These are phyloP conservation scores for Lentinula novae-zelandiae DNA, from an alignment of 1,284 basidiomycete species.

Conservation along the genomic window DNA sequence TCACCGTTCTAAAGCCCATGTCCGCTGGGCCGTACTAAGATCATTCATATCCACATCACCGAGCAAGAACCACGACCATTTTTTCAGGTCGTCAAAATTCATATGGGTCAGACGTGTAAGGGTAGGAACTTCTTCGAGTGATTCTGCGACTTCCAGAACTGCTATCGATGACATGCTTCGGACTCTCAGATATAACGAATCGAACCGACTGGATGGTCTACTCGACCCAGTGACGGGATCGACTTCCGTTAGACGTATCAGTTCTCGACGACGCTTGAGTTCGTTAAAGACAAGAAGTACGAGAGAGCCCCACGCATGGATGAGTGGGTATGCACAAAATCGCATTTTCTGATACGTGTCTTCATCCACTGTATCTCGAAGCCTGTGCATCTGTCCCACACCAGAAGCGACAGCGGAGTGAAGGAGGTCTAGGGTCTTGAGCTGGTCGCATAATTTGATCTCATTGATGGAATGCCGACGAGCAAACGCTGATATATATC, in stretches of 20 bases:
- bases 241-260: neutral
- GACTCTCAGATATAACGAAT: neutral
- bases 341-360: neutral
- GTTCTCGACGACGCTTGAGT: neutral
- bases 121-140: neutral
- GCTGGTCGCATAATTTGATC: neutral
- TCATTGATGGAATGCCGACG: conserved; percentile 6
- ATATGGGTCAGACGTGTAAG: conserved; percentile 2
- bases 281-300: neutral
- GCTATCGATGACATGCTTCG: neutral
- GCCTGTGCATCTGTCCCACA: neutral
- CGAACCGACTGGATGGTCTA: neutral
- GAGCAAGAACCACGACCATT: conserved; percentile 10
- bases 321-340: neutral
- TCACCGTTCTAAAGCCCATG: conserved; percentile 2
- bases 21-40: neutral
- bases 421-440: neutral
- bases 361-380: neutral
- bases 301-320: neutral
- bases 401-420: neutral
- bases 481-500: neutral
- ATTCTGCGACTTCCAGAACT: neutral
- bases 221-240: neutral
- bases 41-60: neutral
- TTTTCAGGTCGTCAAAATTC: neutral